Evolutionary conservation across 345 rosid genomes (phyloP).

Genomic region (Cardiospermum halicacabum): DNA sequence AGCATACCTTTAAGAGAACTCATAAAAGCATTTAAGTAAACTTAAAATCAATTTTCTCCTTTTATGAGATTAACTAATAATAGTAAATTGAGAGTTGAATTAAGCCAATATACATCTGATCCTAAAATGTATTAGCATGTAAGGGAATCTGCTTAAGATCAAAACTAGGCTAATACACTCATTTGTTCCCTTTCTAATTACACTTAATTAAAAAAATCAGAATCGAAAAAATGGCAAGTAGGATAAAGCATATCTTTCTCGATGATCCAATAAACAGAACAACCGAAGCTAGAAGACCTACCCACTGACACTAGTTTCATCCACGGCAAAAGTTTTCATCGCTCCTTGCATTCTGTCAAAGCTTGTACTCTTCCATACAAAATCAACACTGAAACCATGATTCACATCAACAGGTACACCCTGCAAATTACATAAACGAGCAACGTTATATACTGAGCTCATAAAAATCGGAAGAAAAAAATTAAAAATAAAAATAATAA

Average conservation of each 20-base stretch:
- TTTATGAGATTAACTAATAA: background rate
- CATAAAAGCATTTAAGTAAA: conserved; percentile 3
- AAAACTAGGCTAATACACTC: background rate
- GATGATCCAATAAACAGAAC: background rate
- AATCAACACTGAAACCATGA: conserved; percentile 97
- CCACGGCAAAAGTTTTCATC: conserved; percentile 99
- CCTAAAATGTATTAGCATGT: background rate
- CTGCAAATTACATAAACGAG: conserved; percentile 34
- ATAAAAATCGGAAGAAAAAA: conserved; percentile 12
- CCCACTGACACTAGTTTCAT: conserved; percentile 99
- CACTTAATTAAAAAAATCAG: too few species aligned
- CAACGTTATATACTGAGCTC: background rate
- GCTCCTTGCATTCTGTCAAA: conserved; percentile 99
- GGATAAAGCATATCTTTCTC: background rate
- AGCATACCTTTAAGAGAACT: conserved; percentile 2
- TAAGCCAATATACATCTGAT: background rate
- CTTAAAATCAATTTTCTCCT: background rate
- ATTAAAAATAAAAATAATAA: too few species aligned
- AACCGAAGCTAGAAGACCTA: conserved; percentile 30
- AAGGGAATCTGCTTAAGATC: background rate
- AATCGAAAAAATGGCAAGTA: background rate
- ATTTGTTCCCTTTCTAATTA: background rate
- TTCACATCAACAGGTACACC: conserved; percentile 92
- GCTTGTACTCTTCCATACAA: conserved; percentile 99
- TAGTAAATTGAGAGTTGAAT: background rate